Evolutionary conservation across 768 basidiomycete species (phyloP), one percentile per base, ranked within the genome.

Genomic region (Boletus vermiculosoides): DNA sequence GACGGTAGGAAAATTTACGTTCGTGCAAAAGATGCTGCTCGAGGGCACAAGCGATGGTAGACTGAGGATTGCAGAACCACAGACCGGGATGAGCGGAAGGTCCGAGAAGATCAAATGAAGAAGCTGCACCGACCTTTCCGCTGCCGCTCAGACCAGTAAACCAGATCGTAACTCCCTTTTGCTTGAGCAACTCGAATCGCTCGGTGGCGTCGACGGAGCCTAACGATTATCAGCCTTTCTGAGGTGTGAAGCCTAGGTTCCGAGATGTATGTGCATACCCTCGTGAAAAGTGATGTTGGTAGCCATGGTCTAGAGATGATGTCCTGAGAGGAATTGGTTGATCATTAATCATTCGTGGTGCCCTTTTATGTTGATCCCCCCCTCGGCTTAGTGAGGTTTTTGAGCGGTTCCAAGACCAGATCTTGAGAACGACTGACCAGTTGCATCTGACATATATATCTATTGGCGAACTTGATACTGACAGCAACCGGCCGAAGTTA

Each of bases 11-110:
- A 66, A 91, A 94, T 66, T 89, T 91, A 59, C 83, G 83, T 50
- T 88, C 77, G 74, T 94, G 92, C 52, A 99, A 79, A 8, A 99
- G 82, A 71, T 95, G 92, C 70, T 97, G 94, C 73, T 99, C 97
- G 57, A 99, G 80, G 22, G 97, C 97, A 65, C 93, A 96, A 6
- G 92, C 97, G 63, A 99, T 92, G 28, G 96, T 98, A 7, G 94
- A 98, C 94, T 98, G 70, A 1, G 9, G 28, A 54, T 41, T 52
- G 33, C 4, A 41, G 44, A 31, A 55, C 3, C 12, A 18, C 1
- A 22, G 31, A 46, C 20, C 39, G 37, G n/a, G 23, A 22, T 54
- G 16, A 51, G 54, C 34, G 13, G 6, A 25, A 4, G 10, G 33
- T 28, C n/a, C 31, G 48, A 28, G 13, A 52, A 10, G 56, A 48